Percentiles rank a stretch among this genome's conserved stretches.
These are phyloP conservation scores for Huntiella moniliformis DNA, from an alignment of 2,329 filamentous ascomycete genomes.

Conservation along the genomic window DNA sequence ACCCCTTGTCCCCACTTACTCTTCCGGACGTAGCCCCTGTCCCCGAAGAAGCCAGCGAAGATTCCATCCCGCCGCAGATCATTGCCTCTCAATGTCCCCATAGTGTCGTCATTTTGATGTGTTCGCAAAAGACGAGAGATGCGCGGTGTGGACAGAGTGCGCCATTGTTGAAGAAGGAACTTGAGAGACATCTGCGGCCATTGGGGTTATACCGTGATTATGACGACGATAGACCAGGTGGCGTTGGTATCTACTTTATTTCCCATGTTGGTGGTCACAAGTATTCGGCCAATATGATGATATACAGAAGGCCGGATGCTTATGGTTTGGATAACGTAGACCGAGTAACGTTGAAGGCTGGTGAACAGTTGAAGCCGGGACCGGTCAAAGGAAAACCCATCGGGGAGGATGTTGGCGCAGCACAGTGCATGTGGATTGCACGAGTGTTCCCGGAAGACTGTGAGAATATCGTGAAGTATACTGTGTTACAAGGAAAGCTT, in stretches of 20 bases:
- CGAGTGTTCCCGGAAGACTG: slow-evolving; percentile 73
- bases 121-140: slow-evolving; percentile 86
- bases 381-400: slow-evolving; percentile 18
- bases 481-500: slow-evolving; percentile 80
- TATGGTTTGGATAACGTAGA: slow-evolving; percentile 30
- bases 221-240: slow-evolving; percentile 73
- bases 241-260: slow-evolving; percentile 91
- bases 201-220: slow-evolving; percentile 72
- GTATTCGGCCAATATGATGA: slow-evolving; percentile 83
- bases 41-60: slow-evolving; percentile 17
- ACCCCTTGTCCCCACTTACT: slow-evolving; percentile 30
- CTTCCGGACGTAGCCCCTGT: slow-evolving; percentile 21
- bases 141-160: slow-evolving; percentile 88
- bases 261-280: slow-evolving; percentile 94
- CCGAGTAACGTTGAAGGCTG: slow-evolving; percentile 13
- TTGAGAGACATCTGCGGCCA: slow-evolving; percentile 73
- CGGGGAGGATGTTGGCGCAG: slow-evolving; percentile 37
- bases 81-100: slow-evolving; percentile 49
- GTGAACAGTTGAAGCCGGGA: slow-evolving; percentile 17
- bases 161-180: slow-evolving; percentile 69
- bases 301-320: slow-evolving; percentile 53
- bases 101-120: slow-evolving; percentile 73
- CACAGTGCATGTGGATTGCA: slow-evolving; percentile 85
- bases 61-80: slow-evolving; percentile 14
- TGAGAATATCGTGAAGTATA: slow-evolving; percentile 79